Conservation (phyloP, 139 green algal genomes). For the Closterium sp. region DNA sequence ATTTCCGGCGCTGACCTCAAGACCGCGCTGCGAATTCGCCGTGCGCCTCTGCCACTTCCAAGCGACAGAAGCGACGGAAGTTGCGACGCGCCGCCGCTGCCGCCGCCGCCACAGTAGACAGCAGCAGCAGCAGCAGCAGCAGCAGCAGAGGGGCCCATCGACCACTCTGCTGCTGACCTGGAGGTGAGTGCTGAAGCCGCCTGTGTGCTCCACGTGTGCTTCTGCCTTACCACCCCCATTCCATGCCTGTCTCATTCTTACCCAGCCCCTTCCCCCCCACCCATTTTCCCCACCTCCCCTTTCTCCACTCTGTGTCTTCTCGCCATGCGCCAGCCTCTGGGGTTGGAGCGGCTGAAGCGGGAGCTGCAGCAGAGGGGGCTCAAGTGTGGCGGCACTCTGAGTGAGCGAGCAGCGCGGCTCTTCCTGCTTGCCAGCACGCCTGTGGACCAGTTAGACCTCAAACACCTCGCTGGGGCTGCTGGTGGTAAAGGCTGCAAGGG, state of each 20-base stretch:
- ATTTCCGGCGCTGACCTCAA: not conserved
- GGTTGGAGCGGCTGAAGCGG: conserved; percentile 53
- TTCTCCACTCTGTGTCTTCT: not conserved
- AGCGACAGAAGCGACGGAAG: not conserved
- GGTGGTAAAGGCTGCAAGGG: too few species aligned
- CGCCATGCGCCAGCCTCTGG: conserved; percentile 21
- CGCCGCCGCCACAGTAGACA: not conserved
- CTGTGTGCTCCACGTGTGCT: not conserved
- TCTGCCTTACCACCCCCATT: not conserved
- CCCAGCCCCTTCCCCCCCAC: not conserved
- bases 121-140: not conserved
- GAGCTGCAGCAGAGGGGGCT: conserved; percentile 48
- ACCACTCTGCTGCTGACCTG: not conserved
- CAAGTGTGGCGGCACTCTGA: conserved; percentile 56
- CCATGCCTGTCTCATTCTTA: not conserved
- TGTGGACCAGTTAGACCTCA: too few species aligned
- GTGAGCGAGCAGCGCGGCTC: too few species aligned
- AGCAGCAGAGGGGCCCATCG: not conserved
- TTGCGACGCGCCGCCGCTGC: not conserved
- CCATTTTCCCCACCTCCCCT: not conserved
- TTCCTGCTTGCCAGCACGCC: too few species aligned
- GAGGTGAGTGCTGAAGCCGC: not conserved
- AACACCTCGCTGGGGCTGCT: too few species aligned
- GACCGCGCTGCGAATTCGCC: not conserved
- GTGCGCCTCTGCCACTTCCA: not conserved